These are phyloP conservation scores for Clathrospora elynae DNA, from an alignment of 2,329 filamentous ascomycete species.

Conservation along the genomic window DNA sequence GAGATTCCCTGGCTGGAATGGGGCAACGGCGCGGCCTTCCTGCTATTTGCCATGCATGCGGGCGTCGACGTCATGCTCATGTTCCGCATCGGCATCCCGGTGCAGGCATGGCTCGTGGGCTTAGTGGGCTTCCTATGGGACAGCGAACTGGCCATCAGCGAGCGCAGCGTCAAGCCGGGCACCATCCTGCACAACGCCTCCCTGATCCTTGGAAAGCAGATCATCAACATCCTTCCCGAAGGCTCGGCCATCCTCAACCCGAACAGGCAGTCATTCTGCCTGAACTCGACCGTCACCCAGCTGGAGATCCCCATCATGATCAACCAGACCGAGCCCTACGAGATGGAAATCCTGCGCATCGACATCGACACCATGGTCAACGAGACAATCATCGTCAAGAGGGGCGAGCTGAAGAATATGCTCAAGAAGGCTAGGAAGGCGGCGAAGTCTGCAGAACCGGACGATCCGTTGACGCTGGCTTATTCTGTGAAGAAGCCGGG, in stretches of 20 bases:
- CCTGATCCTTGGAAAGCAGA: constrained; percentile 92
- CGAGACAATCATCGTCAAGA: constrained; percentile 77
- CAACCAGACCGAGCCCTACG: constrained; percentile 87
- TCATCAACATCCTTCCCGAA: constrained; percentile 96
- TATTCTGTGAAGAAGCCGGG: constrained; percentile 84
- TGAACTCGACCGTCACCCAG: constrained; percentile 66
- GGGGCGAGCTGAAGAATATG: constrained; percentile 75
- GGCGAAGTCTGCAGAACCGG: constrained; percentile 54
- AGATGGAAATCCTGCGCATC: constrained; percentile 85
- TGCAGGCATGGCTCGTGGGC: constrained; percentile 73
- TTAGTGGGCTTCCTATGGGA: constrained; percentile 85
- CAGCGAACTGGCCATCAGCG: constrained; percentile 90
- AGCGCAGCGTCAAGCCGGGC: constrained; percentile 85
- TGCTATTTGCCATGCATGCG: constrained; percentile 73
- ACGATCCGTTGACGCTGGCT: constrained; percentile 68
- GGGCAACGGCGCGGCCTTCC: constrained; percentile 73
- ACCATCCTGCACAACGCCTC: constrained; percentile 90
- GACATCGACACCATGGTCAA: constrained; percentile 81
- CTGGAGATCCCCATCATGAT: constrained; percentile 82
- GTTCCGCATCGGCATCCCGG: constrained; percentile 84
- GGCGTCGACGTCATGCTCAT: constrained; percentile 83
- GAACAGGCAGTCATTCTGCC: constrained; percentile 77
- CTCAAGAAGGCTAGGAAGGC: constrained; percentile 71
- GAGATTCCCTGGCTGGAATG: constrained; percentile 97
- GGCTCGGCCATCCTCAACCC: constrained; percentile 91